Base-by-base conservation (phyloP, 2,329 filamentous ascomycete species). In the Pseudocercospora pini-densiflorae region DNA sequence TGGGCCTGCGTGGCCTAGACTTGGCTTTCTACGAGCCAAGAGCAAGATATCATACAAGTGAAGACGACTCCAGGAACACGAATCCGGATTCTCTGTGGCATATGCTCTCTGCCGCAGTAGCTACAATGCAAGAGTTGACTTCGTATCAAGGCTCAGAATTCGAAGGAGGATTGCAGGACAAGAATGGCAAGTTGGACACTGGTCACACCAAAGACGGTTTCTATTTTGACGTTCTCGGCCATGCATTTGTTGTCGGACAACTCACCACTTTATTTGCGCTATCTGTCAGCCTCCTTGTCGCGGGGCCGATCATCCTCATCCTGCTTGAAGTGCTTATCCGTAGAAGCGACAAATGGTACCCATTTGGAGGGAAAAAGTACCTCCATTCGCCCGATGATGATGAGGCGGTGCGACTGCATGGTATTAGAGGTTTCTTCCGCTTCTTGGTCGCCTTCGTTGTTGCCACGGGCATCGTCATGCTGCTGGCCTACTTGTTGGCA, bases 191-290 rank as follows among this genome's bases (percentile, higher is more conserved):
- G 72, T 86, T 90, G 1, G 84, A 87, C 68, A 91, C 89, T 68
- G 91, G 92, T 9, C 83, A 81, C 40, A 73, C 74, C 2, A 77
- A 70, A 45, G 83, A 87, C 66, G 92, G 89, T 31, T 93, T 98
- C 14, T 99, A 94, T 93, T 98, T 98, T 75, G 95, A 98, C 76
- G 80, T 98, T 7, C 94, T 97, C 70, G 95, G 94, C 51, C 86
- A 85, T 63, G 84, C 84, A 1, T 93, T 97, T 77, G 92, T 90
- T 16, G 84, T 97, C 1, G 92, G 97, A 75, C 86, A 87, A 55
- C 84, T 97, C 45, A 88, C 91, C 69, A 93, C 92, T 7, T 85
- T 98, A 64, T 98, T 98, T 79, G 93, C 93, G 3, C 88, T 95
- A 80, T 94, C 93, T 5, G 86, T 98, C 29, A 91, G 92, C 0